phyloP scores from a whole-genome alignment of 2,329 filamentous ascomycete species.

The Hymenoscyphus fructigenus region DNA sequence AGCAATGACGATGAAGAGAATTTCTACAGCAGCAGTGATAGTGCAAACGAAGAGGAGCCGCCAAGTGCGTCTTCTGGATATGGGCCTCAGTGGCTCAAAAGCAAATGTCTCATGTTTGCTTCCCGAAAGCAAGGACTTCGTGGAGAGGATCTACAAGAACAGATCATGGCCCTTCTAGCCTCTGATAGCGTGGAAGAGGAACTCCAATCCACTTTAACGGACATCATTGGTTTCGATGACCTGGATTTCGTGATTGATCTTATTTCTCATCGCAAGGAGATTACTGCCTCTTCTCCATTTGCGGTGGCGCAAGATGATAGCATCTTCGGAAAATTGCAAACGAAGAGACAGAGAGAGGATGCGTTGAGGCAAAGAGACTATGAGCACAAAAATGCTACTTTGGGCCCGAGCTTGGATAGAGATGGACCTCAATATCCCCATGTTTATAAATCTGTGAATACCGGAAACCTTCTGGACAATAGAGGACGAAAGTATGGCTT shows the following conservation, averaged over 20 bases:
- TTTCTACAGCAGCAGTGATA: constrained; percentile 62
- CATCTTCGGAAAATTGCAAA: constrained; percentile 61
- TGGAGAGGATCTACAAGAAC: constrained; percentile 68
- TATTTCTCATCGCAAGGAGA: constrained; percentile 71
- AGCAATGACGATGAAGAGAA: constrained; percentile 67
- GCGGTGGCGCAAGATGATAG: constrained; percentile 41
- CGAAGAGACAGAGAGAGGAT: constrained; percentile 74
- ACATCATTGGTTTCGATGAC: constrained; percentile 90
- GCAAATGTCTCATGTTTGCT: constrained; percentile 67
- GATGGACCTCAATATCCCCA: constrained; percentile 83
- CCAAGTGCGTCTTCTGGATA: constrained; percentile 41
- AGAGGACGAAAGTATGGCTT: constrained; percentile 81
- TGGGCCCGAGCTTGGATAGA: constrained; percentile 70
- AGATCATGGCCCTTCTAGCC: constrained; percentile 72
- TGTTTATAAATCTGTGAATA: constrained; percentile 80
- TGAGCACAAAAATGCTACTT: constrained; percentile 74
- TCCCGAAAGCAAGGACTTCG: constrained; percentile 64
- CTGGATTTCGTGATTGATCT: constrained; percentile 90
- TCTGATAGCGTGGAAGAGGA: constrained; percentile 74
- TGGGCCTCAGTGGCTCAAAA: constrained; percentile 67
- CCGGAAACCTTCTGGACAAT: constrained; percentile 80
- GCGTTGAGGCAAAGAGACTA: constrained; percentile 73
- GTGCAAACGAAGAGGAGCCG: constrained; percentile 45
- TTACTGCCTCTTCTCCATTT: constrained; percentile 51
- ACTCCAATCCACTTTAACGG: constrained; percentile 85